These are phyloP conservation scores for Xylariaceae sp. DNA, from an alignment of 2,329 filamentous ascomycete species.

Conservation along the genomic window DNA sequence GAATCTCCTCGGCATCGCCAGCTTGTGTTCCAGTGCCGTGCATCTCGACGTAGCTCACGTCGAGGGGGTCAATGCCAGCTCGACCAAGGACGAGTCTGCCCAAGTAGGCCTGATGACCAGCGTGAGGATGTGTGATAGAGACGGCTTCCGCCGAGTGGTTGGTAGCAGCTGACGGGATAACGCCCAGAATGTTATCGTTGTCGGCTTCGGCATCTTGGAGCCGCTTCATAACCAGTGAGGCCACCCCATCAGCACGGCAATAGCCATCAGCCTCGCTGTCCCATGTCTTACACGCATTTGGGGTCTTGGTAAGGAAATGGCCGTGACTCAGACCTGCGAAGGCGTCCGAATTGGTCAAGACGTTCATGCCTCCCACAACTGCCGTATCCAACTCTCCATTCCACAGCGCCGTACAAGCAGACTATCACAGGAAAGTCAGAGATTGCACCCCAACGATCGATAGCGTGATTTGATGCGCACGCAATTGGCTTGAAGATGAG, in stretches of 20 bases:
- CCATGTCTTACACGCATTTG: conserved; percentile 42
- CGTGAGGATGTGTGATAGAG: conserved; percentile 70
- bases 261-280: conserved; percentile 47
- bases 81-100: conserved; percentile 55
- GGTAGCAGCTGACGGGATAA: conserved; percentile 51
- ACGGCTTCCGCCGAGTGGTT: conserved; percentile 69
- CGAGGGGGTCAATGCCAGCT: conserved; percentile 48
- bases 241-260: conserved; percentile 25
- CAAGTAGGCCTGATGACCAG: conserved; percentile 56
- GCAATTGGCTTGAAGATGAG: background rate
- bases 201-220: conserved; percentile 38
- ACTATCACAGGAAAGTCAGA: background rate
- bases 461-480: background rate
- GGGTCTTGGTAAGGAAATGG: conserved; percentile 53
- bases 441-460: background rate
- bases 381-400: conserved; percentile 61
- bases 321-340: conserved; percentile 58
- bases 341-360: conserved; percentile 62
- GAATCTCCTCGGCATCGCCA: conserved; percentile 64
- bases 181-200: conserved; percentile 37
- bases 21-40: conserved; percentile 69
- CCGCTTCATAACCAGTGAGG: conserved; percentile 20
- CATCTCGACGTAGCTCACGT: conserved; percentile 64
- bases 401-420: conserved; percentile 55
- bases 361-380: conserved; percentile 59